Evolutionary conservation across 1,139 yeast species (phyloP), one percentile per base, ranked within the genome.

Genomic region (Saccharomyces hybrid): DNA sequence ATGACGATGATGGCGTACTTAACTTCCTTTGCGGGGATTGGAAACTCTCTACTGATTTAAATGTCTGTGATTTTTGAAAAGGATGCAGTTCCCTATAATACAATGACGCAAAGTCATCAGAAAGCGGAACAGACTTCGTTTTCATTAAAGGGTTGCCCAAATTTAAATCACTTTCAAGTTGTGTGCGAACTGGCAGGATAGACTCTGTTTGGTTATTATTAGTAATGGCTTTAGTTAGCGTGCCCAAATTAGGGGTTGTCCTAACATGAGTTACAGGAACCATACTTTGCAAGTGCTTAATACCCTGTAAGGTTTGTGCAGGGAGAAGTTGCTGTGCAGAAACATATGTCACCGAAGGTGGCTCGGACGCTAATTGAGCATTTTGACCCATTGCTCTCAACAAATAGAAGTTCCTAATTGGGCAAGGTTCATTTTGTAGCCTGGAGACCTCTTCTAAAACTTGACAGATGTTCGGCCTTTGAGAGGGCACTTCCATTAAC

Each of bases 381-480:
- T 46, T 44, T 30, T 55, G 38, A 32, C 14, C 54, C 62, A 61
- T 59, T 9, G 63, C 61, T 51, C 71, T 61, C 47, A 57, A 46
- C 16, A 65, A 42, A 51, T 69, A 69, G 52, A 69, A 74, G 54
- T 75, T 71, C 30, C 65, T 62, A 8, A 73, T 74, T 3, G 88
- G 85, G 23, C 80, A 73, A 27, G 78, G 77, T 1, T 71, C 63
- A 14, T 80, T 79, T 68, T 80, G 80, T 81, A 86, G 81, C 52
- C 75, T 73, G 55, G 86, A 81, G 3, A 86, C 73, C 66, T 86
- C 93, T 50, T 81, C 87, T 48, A 86, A 68, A 28, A 86, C 73
- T 65, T 86, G 91, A 52, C 80, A 80, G 1, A 84, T 83, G 61
- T 81, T 83, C 4, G 95, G 95, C 66, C 95, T 78, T 57, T 82